These are phyloP conservation scores for Noccaea bulbosa DNA, from an alignment of 345 rosid species.

Conservation along the genomic window DNA sequence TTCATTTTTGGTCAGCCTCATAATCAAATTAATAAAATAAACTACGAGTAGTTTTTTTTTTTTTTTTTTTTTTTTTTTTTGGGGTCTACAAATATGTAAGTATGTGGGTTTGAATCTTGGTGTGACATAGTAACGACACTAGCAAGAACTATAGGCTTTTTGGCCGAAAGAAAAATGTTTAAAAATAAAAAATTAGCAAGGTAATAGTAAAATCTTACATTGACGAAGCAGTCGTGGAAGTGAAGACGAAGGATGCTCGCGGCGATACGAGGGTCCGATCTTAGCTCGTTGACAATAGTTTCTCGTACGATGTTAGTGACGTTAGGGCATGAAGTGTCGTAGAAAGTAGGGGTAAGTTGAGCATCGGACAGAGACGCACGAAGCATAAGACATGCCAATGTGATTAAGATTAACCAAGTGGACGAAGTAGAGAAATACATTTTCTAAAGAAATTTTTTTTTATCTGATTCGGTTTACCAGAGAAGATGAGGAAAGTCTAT, in stretches of 20 bases:
- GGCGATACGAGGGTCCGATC: slow-evolving; percentile 53
- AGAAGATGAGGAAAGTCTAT: slow-evolving; percentile 16
- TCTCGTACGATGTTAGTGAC: slow-evolving; percentile 51
- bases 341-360: slow-evolving; percentile 52
- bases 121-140: too few species aligned
- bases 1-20: too few species aligned
- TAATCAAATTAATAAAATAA: too few species aligned
- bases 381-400: slow-evolving; percentile 23
- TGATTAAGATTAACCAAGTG: slow-evolving; percentile 25
- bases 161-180: too few species aligned
- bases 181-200: too few species aligned
- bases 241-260: slow-evolving; percentile 66
- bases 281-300: slow-evolving; percentile 47
- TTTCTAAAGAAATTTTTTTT: not conserved
- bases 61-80: too few species aligned
- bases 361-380: slow-evolving; percentile 21
- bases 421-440: slow-evolving; percentile 9
- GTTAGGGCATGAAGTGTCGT: slow-evolving; percentile 51
- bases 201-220: slow-evolving; percentile 36
- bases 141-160: too few species aligned
- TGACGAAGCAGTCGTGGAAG: slow-evolving; percentile 67
- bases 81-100: too few species aligned
- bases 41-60: too few species aligned
- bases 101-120: too few species aligned
- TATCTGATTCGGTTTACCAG: not conserved